These are phyloP conservation scores for Zygotorulaspora florentina DNA, from an alignment of 805 yeast species.

Conservation along the genomic window DNA sequence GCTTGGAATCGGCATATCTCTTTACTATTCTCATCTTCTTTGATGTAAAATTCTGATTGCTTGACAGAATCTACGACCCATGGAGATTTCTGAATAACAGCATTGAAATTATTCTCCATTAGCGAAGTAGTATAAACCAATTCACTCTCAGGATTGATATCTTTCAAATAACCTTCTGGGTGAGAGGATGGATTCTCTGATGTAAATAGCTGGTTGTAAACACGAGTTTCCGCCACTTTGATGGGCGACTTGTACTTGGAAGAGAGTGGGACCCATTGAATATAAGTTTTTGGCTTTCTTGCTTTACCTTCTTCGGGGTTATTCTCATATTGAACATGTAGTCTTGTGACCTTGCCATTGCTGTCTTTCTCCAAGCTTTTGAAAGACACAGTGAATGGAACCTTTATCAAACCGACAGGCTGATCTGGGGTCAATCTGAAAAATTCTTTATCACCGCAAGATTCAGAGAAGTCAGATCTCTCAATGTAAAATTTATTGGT, in stretches of 20 bases:
- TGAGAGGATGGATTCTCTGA: constrained; percentile 87
- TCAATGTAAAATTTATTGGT: constrained; percentile 80
- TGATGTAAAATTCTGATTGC: constrained; percentile 60
- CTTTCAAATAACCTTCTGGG: constrained; percentile 85
- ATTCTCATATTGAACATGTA: constrained; percentile 77
- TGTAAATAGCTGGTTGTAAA: constrained; percentile 81
- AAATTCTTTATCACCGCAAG: constrained; percentile 57
- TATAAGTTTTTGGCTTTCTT: constrained; percentile 88
- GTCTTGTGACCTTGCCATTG: constrained; percentile 59
- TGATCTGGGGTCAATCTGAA: constrained; percentile 93
- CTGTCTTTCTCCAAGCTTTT: constrained; percentile 55
- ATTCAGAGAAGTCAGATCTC: constrained; percentile 77
- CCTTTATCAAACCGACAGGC: constrained; percentile 90
- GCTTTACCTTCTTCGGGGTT: constrained; percentile 43
- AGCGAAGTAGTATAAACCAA: constrained; percentile 59
- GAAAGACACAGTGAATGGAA: constrained; percentile 77
- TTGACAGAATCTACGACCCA: constrained; percentile 59
- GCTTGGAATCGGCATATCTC: constrained; percentile 98
- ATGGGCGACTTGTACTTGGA: constrained; percentile 59
- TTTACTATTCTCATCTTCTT: constrained; percentile 57
- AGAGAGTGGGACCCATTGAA: constrained; percentile 91
- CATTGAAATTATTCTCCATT: constrained; percentile 72
- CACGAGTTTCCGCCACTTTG: constrained; percentile 68
- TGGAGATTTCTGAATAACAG: constrained; percentile 67
- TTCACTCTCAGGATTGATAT: constrained; percentile 78